These are phyloP conservation scores for Haplosporangium gracile DNA, from an alignment of 192 early-diverging fungal species.

Conservation along the genomic window DNA sequence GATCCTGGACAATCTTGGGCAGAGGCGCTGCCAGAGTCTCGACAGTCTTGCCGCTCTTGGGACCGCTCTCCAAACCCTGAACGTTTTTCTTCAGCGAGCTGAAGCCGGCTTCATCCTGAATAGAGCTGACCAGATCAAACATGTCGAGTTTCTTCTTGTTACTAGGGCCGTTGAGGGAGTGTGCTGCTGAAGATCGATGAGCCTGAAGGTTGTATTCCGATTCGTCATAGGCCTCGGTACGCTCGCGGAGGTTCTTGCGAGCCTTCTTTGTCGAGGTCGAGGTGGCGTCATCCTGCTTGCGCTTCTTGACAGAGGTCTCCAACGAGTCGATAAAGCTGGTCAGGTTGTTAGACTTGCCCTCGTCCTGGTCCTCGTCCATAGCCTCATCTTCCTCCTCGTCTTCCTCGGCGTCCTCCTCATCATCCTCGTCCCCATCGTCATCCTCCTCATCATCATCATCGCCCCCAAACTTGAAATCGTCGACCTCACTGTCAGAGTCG, in stretches of 20 bases:
- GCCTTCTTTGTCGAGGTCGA: constrained; percentile 48
- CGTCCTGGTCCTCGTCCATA: constrained; percentile 58
- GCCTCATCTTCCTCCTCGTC: constrained; percentile 57
- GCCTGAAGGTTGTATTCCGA: constrained; percentile 77
- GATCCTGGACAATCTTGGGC: constrained; percentile 86
- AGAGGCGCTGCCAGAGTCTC: constrained; percentile 80
- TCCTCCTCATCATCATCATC: constrained; percentile 32
- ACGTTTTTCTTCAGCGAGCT: constrained; percentile 75
- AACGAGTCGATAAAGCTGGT: constrained; percentile 77
- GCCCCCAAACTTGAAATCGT: constrained; percentile 44
- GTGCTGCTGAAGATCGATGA: constrained; percentile 53
- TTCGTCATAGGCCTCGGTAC: constrained; percentile 80
- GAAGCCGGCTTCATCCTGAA: constrained; percentile 76
- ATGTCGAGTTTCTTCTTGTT: constrained; percentile 79
- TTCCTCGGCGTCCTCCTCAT: constrained; percentile 55
- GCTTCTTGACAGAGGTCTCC: constrained; percentile 67
- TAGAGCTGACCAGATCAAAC: constrained; percentile 76
- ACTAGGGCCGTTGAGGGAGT: constrained; percentile 51
- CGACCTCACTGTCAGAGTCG: constrained; percentile 52
- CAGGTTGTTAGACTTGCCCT: constrained; percentile 66
- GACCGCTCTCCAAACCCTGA: constrained; percentile 60
- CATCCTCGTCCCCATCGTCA: constrained; percentile 41
- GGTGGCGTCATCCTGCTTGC: constrained; percentile 45
- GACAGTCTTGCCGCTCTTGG: constrained; percentile 61
- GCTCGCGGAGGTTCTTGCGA: constrained; percentile 69